phyloP scores from a whole-genome alignment of 2,329 filamentous ascomycete genomes.

The Shiraia sp. region DNA sequence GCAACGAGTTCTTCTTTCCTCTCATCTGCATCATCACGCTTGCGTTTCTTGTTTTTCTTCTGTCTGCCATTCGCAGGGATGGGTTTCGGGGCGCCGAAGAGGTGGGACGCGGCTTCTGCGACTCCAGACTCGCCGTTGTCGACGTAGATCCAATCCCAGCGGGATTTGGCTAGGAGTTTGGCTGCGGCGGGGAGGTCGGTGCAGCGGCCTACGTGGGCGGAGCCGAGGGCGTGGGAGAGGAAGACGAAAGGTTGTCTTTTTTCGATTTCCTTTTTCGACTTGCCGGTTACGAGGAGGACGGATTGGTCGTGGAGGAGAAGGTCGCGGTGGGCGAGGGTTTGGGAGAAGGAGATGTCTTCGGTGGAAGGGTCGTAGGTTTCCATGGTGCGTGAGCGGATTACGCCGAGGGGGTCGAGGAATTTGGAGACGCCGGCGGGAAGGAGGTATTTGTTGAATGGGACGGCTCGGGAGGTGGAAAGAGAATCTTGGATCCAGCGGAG shows the following conservation, averaged over 20 bases:
- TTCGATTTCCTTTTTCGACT: conserved; percentile 63
- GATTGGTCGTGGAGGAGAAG: conserved; percentile 66
- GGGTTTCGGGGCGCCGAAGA: conserved; percentile 46
- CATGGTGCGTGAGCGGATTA: conserved; percentile 74
- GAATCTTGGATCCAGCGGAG: conserved; percentile 80
- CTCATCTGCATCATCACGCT: conserved; percentile 40
- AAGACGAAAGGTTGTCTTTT: conserved; percentile 77
- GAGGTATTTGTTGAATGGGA: conserved; percentile 81
- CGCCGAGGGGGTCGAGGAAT: conserved; percentile 68
- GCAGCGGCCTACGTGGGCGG: conserved; percentile 67
- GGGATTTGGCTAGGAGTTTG: conserved; percentile 57
- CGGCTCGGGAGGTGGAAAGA: conserved; percentile 60
- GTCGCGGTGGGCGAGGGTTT: conserved; percentile 50
- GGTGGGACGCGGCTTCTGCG: conserved; percentile 56
- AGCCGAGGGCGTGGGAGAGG: conserved; percentile 76
- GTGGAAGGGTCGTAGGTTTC: conserved; percentile 60
- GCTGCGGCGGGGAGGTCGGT: conserved; percentile 68
- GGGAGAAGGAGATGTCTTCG: conserved; percentile 46
- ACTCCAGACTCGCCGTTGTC: conserved; percentile 67
- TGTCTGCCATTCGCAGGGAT: conserved; percentile 22
- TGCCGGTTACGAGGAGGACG: conserved; percentile 73
- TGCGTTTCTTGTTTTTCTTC: conserved; percentile 50
- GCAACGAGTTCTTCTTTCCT: conserved; percentile 25
- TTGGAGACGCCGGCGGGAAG: conserved; percentile 81
- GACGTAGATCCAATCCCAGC: conserved; percentile 81